A percentile compares a stretch with the other conserved stretches of the same genome.
phyloP scores from a whole-genome alignment of 768 basidiomycete species.

The Lentinula aciculospora region DNA sequence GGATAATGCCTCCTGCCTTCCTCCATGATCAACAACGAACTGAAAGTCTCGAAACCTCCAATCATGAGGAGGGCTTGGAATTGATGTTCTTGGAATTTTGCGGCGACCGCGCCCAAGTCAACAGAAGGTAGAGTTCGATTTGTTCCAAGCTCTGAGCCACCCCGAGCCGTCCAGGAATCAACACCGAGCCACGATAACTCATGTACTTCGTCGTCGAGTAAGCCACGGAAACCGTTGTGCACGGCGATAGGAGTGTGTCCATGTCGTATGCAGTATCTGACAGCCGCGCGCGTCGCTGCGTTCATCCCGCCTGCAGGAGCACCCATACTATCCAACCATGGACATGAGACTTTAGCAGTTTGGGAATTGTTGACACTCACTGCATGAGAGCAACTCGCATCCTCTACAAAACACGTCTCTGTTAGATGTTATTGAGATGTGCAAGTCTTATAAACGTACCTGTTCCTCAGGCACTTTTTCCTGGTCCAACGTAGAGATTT shows the following conservation, averaged over 20 bases:
- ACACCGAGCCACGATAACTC: conserved; percentile 95
- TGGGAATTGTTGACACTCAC: conserved; percentile 38
- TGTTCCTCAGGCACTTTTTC: conserved; percentile 45
- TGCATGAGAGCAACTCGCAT: conserved; percentile 82
- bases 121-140: conserved; percentile 84
- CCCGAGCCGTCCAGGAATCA: conserved; percentile 93
- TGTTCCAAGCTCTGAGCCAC: conserved; percentile 96
- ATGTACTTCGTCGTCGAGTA: conserved; percentile 82
- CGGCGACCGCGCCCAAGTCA: conserved; percentile 84
- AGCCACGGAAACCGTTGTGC: conserved; percentile 93
- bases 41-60: conserved; percentile 96
- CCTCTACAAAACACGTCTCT: conserved; percentile 33
- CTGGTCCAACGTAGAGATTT: conserved; percentile 59
- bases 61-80: conserved; percentile 83
- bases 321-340: conserved; percentile 59
- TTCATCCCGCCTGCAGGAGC: conserved; percentile 99
- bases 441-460: conserved; percentile 23
- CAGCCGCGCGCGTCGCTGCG: conserved; percentile 91
- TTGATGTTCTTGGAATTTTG: conserved; percentile 83
- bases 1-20: conserved; percentile 80
- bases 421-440: conserved; percentile 8
- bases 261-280: conserved; percentile 86
- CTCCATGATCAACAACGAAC: conserved; percentile 70
- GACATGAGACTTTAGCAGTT: background rate
- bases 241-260: conserved; percentile 92